Evolutionary conservation across 2,329 filamentous ascomycete genomes (phyloP).

Genomic region (Paracoccidioides lutzii): DNA sequence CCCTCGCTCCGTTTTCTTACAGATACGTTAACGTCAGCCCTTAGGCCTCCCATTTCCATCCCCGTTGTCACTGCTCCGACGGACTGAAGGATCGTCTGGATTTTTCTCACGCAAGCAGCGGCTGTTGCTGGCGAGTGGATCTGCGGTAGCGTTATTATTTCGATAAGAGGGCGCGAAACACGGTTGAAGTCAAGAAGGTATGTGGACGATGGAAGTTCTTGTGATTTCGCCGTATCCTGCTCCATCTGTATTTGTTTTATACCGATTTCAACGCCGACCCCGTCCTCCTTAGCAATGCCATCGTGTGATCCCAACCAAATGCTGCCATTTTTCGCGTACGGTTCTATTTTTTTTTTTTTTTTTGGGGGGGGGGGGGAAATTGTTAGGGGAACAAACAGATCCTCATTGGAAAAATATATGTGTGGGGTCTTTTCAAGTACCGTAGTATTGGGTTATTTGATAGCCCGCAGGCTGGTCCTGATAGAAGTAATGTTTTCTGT

Average conservation of each 20-base stretch:
- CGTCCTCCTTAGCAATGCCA: constrained; percentile 64
- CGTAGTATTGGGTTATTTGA: constrained; percentile 94
- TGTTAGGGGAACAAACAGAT: not conserved
- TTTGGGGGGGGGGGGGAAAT: too few relatives aligned
- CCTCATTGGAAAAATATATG: not conserved
- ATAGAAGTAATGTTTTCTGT: constrained; percentile 98
- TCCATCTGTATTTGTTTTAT: constrained; percentile 96
- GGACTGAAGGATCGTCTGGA: constrained; percentile 65
- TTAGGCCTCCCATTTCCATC: constrained; percentile 83
- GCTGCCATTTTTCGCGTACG: constrained; percentile 55
- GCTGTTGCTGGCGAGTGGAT: constrained; percentile 80
- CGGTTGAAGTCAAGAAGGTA: constrained; percentile 89
- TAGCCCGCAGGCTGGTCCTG: constrained; percentile 95
- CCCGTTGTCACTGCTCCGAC: constrained; percentile 79
- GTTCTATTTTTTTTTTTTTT: constrained; percentile 29
- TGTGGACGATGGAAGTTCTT: constrained; percentile 58
- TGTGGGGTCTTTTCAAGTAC: constrained; percentile 17
- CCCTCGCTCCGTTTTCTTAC: constrained; percentile 50
- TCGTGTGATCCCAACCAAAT: constrained; percentile 62
- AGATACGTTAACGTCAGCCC: constrained; percentile 93
- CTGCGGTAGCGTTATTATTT: constrained; percentile 85
- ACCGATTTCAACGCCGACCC: constrained; percentile 55
- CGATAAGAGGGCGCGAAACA: constrained; percentile 77
- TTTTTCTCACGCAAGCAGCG: constrained; percentile 75
- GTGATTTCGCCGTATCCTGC: constrained; percentile 92